These are phyloP conservation scores for Parsonsia alboflavescens DNA, from an alignment of 257 asterid species.

Conservation along the genomic window DNA sequence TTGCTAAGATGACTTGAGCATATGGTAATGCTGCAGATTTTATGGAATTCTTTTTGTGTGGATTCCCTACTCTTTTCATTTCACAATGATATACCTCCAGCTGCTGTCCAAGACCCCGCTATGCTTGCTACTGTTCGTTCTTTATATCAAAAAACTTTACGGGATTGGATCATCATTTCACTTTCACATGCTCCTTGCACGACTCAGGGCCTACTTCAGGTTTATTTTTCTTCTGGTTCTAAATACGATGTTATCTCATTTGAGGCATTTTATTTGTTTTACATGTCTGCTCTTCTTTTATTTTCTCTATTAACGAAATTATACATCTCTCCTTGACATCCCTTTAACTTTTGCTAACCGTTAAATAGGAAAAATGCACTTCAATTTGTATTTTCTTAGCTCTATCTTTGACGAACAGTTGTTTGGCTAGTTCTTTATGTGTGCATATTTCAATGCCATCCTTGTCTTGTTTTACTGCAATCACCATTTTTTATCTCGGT, in stretches of 20 bases:
- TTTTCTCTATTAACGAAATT: neutral
- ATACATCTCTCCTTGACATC: neutral
- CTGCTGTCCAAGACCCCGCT: conserved; percentile 92
- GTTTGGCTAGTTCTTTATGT: neutral
- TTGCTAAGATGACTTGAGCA: conserved; percentile 21
- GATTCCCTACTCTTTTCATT: conserved; percentile 84
- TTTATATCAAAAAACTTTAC: conserved; percentile 82
- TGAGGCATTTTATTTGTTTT: conserved; percentile 13
- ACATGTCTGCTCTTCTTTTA: neutral
- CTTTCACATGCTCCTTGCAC: conserved; percentile 99
- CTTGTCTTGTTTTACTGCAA: neutral
- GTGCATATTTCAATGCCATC: neutral
- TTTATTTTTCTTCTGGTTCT: conserved; percentile 25
- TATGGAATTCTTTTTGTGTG: conserved; percentile 89
- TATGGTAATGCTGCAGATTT: conserved; percentile 51
- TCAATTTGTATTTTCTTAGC: neutral
- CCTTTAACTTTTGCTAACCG: neutral
- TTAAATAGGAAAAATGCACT: neutral
- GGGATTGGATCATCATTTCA: conserved; percentile 91
- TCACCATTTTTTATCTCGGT: neutral
- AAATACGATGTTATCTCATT: neutral
- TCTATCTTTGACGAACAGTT: neutral
- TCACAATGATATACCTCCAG: conserved; percentile 85
- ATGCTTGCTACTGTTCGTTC: conserved; percentile 82
- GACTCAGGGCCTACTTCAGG: conserved; percentile 99